Conservation (phyloP, 176 grass and related monocot species). For the Echinochloa phyllopogon region DNA sequence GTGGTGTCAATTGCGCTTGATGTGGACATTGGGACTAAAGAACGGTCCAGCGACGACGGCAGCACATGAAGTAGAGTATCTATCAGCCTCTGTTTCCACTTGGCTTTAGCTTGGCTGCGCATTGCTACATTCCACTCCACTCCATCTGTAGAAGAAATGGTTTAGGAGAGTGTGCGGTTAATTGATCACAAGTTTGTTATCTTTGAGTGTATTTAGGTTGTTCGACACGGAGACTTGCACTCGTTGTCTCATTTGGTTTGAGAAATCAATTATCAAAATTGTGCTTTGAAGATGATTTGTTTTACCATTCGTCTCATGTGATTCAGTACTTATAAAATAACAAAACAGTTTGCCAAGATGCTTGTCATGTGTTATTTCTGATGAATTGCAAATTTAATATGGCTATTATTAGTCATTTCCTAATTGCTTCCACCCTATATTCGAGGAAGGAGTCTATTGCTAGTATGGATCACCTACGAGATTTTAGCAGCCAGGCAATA, state of each 20-base stretch:
- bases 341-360: neutral
- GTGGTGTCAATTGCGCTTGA: neutral
- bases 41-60: neutral
- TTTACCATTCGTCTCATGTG: neutral
- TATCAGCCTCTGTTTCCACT: neutral
- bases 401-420: neutral
- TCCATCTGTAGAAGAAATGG: neutral
- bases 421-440: no score
- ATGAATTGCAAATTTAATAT: neutral
- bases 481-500: neutral
- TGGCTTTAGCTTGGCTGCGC: neutral
- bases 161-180: neutral
- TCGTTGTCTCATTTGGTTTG: neutral
- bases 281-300: neutral
- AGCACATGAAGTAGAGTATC: neutral
- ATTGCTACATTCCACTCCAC: neutral
- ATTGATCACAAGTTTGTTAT: no score
- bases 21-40: slow-evolving; percentile 7
- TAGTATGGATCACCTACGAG: neutral
- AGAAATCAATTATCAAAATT: neutral
- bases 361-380: neutral
- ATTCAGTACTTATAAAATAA: neutral
- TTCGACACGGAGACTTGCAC: neutral
- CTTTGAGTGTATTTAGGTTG: no score
- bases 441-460: neutral